phyloP scores from a whole-genome alignment of 2,329 filamentous ascomycete species.

The Sordariomycetes sp. region DNA sequence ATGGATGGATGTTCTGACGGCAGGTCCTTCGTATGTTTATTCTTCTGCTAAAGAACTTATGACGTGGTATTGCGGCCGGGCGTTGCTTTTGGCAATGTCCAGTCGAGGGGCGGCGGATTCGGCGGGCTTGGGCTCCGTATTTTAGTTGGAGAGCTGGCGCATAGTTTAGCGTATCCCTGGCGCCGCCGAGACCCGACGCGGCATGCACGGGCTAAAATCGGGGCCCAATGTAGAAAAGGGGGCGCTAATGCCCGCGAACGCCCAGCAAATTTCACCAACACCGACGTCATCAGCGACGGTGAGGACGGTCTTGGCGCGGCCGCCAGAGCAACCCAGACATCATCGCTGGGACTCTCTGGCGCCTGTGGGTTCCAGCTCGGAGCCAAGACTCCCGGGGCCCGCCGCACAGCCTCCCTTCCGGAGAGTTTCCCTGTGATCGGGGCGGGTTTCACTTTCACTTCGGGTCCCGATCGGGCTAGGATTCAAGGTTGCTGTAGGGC shows the following conservation, averaged over 20 bases:
- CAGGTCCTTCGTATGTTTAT: too few relatives aligned
- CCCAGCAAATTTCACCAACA: not conserved
- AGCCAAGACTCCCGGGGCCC: too few relatives aligned
- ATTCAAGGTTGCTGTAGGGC: not conserved
- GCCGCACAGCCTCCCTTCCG: not conserved
- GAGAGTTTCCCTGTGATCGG: not conserved
- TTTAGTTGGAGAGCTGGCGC: not conserved
- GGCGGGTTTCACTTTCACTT: not conserved
- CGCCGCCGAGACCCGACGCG: not conserved
- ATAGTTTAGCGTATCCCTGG: not conserved
- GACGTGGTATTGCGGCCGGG: not conserved
- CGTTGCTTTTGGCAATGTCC: not conserved
- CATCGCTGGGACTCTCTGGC: too few relatives aligned
- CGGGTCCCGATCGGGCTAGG: not conserved
- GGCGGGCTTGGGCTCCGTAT: not conserved
- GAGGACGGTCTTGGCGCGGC: not conserved
- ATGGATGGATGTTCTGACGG: not conserved
- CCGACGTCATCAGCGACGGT: not conserved
- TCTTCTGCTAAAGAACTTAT: not conserved
- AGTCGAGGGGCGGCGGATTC: not conserved
- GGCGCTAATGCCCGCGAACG: not conserved
- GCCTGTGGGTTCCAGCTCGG: too few relatives aligned
- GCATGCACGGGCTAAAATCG: not conserved
- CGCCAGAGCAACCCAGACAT: too few relatives aligned
- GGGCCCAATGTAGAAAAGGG: not conserved